Base-by-base conservation (phyloP, 2,329 filamentous ascomycete genomes). In the Alternaria arbusti region DNA sequence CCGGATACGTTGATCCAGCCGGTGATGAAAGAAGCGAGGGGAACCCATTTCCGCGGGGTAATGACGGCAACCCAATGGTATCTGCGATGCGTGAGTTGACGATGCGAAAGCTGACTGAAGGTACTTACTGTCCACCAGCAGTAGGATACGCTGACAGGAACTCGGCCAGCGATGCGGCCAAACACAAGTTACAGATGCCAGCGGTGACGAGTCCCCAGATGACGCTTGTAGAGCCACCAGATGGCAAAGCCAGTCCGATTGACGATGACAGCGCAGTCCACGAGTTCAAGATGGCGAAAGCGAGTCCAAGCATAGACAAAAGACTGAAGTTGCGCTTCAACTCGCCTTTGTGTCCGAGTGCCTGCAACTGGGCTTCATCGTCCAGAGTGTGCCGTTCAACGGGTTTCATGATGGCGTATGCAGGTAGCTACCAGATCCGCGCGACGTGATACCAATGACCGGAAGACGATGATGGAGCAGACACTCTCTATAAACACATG, bases 1-100 rank as follows among this genome's bases (percentile, higher is more conserved):
- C 89, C 90, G n/a, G 88, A 88, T 40, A 89, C 86, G 70, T 89
- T 90, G 76, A 89, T 91, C 90, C 90, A 93, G 26, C 90, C 90
- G 0, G 90, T 92, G 50, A 89, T 86, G 82, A 90, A 93, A 50
- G 88, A 90, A 11, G 92, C 84, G 28, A 88, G 81, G 0, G 88
- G 87, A 17, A 87, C 86, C 83, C 85, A 90, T 59, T 79, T 80
- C 62, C 85, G 83, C 83, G 88, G 89, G 30, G 86, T 84, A 65
- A 92, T 81, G 54, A 88, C 83, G 58, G 90, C 89, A 3, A 89
- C 90, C 90, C 90, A 92, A 74, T 92, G 89, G 68, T 93, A 92
- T 49, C 74, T 76, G 46, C 13, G 11, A 23, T 36, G 62, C 5
- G 77, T 90, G n/a, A 69, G 59, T 86, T 15, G 25, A 11, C 0